phyloP scores from a whole-genome alignment of 163 green algal species.

The Chlamydomonas reinhardtii region DNA sequence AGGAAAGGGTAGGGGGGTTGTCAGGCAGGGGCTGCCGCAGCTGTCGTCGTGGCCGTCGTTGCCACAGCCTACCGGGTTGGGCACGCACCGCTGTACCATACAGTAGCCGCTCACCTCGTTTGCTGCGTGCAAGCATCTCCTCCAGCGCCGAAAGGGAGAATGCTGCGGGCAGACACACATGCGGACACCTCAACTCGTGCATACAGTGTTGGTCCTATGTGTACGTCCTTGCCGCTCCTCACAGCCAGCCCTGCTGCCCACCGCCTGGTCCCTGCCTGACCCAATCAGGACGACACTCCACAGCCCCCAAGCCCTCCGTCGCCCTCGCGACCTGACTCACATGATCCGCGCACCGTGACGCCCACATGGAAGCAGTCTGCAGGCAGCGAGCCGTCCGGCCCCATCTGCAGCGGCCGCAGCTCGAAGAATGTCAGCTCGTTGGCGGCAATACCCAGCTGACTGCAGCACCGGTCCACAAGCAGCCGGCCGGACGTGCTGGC shows the following conservation, averaged over 20 bases:
- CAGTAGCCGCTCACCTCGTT: constrained; percentile 10
- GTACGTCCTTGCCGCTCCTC: no score
- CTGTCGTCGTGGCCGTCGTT: no score
- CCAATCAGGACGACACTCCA: no score
- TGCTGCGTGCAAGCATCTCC: constrained; percentile 16
- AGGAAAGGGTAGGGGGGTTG: neutral
- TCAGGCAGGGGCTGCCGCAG: neutral
- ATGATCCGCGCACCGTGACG: constrained; percentile 26
- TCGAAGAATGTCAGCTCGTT: constrained; percentile 24
- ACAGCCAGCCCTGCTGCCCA: no score
- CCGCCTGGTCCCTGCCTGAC: no score
- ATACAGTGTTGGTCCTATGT: no score
- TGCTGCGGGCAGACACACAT: neutral
- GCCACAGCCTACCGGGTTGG: no score
- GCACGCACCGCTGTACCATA: no score
- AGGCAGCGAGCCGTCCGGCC: no score
- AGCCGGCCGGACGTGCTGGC: neutral
- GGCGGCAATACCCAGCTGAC: neutral
- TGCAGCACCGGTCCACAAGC: constrained; percentile 6
- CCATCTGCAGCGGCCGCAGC: neutral
- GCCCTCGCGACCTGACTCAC: neutral
- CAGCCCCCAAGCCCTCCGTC: no score
- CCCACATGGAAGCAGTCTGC: constrained; percentile 5
- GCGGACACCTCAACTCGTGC: no score
- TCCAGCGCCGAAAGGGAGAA: constrained; percentile 37